A percentile compares a stretch with the other conserved stretches of the same genome.
phyloP scores from a whole-genome alignment of 345 rosid genomes.

The Euphorbia tirucalli region DNA sequence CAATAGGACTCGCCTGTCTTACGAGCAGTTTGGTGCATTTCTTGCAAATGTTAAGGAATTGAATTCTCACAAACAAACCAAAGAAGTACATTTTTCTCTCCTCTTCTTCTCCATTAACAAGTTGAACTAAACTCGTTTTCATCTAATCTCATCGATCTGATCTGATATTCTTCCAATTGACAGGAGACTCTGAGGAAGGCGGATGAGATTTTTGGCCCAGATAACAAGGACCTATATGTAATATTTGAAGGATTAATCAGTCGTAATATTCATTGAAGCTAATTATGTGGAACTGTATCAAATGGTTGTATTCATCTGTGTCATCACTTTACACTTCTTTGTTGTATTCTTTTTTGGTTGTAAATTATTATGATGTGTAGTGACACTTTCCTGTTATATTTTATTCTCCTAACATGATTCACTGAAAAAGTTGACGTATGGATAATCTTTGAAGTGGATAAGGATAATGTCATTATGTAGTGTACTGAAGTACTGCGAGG shows the following conservation, averaged over 20 bases:
- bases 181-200: slow-evolving; percentile 89
- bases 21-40: slow-evolving; percentile 90
- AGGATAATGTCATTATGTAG: not conserved
- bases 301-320: slow-evolving; percentile 1
- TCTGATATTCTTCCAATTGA: not conserved
- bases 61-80: slow-evolving; percentile 85
- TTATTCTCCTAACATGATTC: not conserved
- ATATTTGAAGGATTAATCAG: slow-evolving; percentile 82
- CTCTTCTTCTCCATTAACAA: not conserved
- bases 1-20: slow-evolving; percentile 69
- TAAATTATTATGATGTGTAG: slow-evolving; percentile 15
- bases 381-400: not conserved
- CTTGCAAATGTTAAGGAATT: slow-evolving; percentile 90
- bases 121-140: not conserved
- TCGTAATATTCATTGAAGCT: slow-evolving; percentile 51
- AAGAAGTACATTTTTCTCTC: slow-evolving; percentile 48
- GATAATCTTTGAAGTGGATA: not conserved
- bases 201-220: slow-evolving; percentile 76
- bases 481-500: not conserved
- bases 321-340: slow-evolving; percentile 8
- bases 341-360: slow-evolving; percentile 20
- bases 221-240: slow-evolving; percentile 73
- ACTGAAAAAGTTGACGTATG: not conserved
- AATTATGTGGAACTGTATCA: slow-evolving; percentile 7
- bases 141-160: not conserved